Percentiles rank a stretch among this genome's conserved stretches.
Conservation (phyloP, 257 asterid species). For the Solanum pinnatisectum region DNA sequence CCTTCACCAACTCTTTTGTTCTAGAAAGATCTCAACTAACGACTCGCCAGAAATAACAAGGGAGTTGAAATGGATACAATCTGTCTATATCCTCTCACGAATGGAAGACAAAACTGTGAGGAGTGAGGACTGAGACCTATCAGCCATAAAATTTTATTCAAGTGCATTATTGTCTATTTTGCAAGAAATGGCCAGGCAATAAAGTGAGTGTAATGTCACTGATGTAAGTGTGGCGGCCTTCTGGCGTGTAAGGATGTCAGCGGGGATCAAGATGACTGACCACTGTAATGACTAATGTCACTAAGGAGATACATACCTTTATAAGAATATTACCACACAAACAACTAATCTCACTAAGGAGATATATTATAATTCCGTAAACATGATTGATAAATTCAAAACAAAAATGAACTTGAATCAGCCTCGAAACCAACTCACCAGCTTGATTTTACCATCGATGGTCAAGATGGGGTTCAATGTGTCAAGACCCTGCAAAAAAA, state of each 20-base stretch:
- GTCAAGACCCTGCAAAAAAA: constrained; percentile 60
- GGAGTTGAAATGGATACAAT: not conserved
- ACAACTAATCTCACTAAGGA: not conserved
- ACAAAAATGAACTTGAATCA: not conserved
- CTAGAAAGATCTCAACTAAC: not conserved
- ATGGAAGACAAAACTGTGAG: not conserved
- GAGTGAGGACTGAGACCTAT: not conserved
- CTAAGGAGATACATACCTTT: not conserved
- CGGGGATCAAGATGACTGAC: not conserved
- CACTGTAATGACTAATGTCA: not conserved
- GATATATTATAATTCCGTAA: not conserved
- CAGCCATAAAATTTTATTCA: not conserved
- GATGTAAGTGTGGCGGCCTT: not conserved
- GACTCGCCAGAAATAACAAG: not conserved
- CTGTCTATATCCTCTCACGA: not conserved
- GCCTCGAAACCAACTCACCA: constrained; percentile 38
- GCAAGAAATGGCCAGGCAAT: not conserved
- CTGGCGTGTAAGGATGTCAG: not conserved
- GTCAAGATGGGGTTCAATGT: constrained; percentile 64
- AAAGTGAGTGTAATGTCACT: not conserved
- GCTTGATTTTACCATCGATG: constrained; percentile 68
- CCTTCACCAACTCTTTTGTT: not conserved
- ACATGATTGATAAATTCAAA: not conserved
- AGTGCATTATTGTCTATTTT: not conserved
- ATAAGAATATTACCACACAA: not conserved